Conservation (phyloP, 2,329 filamentous ascomycete species). For the Ascochyta clinopodiicola region DNA sequence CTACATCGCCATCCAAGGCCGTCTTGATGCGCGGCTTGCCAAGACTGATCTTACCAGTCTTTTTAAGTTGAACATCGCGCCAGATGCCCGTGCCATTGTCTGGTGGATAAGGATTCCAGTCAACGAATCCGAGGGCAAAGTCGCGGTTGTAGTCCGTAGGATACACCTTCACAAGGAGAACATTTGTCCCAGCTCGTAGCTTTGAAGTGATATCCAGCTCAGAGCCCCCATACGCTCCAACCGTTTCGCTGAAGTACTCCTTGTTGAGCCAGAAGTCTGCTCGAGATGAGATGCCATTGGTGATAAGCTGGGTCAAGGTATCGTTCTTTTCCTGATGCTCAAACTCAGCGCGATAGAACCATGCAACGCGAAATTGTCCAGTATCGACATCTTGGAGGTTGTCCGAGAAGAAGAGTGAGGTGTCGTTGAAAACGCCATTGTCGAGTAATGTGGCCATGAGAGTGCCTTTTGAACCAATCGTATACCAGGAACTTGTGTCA, state of each 20-base stretch:
- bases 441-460: slow-evolving; percentile 65
- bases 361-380: slow-evolving; percentile 60
- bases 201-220: slow-evolving; percentile 61
- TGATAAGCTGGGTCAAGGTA: slow-evolving; percentile 56
- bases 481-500: slow-evolving; percentile 61
- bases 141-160: slow-evolving; percentile 67
- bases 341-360: slow-evolving; percentile 65
- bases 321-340: not conserved
- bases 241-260: slow-evolving; percentile 57
- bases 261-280: slow-evolving; percentile 69
- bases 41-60: slow-evolving; percentile 56
- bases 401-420: slow-evolving; percentile 63
- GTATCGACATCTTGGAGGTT: slow-evolving; percentile 56
- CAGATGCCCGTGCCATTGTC: slow-evolving; percentile 70
- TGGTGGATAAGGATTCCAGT: slow-evolving; percentile 68
- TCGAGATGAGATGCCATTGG: slow-evolving; percentile 65
- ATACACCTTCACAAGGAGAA: slow-evolving; percentile 61
- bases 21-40: slow-evolving; percentile 46
- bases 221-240: slow-evolving; percentile 64
- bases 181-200: slow-evolving; percentile 54
- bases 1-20: slow-evolving; percentile 24
- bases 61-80: slow-evolving; percentile 63
- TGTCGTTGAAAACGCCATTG: slow-evolving; percentile 60
- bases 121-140: slow-evolving; percentile 65
- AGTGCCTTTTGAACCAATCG: slow-evolving; percentile 59